Conservation (phyloP, 495 filamentous ascomycete species). For the Talaromyces trachyspermus region DNA sequence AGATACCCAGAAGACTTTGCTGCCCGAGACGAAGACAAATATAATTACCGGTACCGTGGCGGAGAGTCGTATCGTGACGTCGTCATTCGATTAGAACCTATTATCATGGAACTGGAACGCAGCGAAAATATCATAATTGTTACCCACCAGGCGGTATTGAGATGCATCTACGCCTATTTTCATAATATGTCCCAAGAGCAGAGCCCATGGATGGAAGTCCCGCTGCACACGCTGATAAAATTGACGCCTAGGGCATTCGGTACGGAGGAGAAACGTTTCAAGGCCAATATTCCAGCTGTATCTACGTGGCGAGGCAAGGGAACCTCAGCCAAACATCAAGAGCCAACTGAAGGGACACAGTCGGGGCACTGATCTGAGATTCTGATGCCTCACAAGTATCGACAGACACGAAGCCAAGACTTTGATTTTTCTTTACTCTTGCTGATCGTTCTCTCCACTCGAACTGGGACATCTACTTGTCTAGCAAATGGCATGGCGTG, state of each 20-base stretch:
- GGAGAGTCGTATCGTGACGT: conserved; percentile 97
- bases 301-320: conserved; percentile 92
- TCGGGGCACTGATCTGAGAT: conserved; percentile 3
- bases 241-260: conserved; percentile 91
- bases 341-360: conserved; percentile 9
- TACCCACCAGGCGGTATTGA: conserved; percentile 91
- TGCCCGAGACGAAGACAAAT: conserved; percentile 92
- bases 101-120: conserved; percentile 98
- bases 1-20: conserved; percentile 89
- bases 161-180: conserved; percentile 98
- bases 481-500: conserved; percentile 6
- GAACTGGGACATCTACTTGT: neutral
- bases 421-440: conserved; percentile 2
- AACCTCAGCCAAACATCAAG: conserved; percentile 70
- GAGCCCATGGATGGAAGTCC: conserved; percentile 96
- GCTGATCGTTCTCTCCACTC: neutral
- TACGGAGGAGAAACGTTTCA: conserved; percentile 78
- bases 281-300: conserved; percentile 87
- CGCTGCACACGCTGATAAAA: conserved; percentile 92
- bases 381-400: no score
- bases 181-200: conserved; percentile 91
- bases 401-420: no score
- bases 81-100: conserved; percentile 93
- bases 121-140: conserved; percentile 96
- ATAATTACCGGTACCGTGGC: conserved; percentile 97